Evolutionary conservation across 164 flowering plant genomes (phyloP).

Genomic region (Vitis rotundifolia): DNA sequence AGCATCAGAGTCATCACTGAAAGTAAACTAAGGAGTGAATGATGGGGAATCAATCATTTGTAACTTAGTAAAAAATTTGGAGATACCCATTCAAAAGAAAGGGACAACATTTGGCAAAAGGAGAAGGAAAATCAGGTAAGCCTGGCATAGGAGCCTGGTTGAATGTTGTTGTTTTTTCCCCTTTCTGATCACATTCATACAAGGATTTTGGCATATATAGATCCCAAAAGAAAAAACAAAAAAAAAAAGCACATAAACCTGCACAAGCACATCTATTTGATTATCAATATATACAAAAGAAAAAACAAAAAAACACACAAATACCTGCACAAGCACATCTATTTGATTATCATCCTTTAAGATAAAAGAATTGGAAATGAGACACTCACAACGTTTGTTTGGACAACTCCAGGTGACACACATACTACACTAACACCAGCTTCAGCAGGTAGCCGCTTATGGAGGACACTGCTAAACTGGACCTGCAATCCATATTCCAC

Average conservation of each 20-base stretch:
- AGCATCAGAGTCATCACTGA: no score
- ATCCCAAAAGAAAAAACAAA: not conserved
- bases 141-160: no score
- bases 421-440: slow-evolving; percentile 84
- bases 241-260: not conserved
- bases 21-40: no score
- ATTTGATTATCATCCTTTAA: not conserved
- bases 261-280: no score
- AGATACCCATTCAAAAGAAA: no score
- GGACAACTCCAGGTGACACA: slow-evolving; percentile 92
- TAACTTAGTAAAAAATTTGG: no score
- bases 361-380: not conserved
- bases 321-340: no score
- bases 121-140: no score
- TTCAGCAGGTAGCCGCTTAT: slow-evolving; percentile 85
- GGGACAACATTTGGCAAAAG: no score
- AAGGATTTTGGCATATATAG: not conserved
- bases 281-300: not conserved
- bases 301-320: not conserved
- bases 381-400: slow-evolving; percentile 90
- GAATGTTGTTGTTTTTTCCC: no score
- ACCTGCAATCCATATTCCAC: slow-evolving; percentile 52
- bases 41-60: no score
- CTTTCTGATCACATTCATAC: not conserved
- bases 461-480: slow-evolving; percentile 89